Evolutionary conservation across 2,329 filamentous ascomycete species (phyloP).

Genomic region (Colletotrichum tamarilloi): DNA sequence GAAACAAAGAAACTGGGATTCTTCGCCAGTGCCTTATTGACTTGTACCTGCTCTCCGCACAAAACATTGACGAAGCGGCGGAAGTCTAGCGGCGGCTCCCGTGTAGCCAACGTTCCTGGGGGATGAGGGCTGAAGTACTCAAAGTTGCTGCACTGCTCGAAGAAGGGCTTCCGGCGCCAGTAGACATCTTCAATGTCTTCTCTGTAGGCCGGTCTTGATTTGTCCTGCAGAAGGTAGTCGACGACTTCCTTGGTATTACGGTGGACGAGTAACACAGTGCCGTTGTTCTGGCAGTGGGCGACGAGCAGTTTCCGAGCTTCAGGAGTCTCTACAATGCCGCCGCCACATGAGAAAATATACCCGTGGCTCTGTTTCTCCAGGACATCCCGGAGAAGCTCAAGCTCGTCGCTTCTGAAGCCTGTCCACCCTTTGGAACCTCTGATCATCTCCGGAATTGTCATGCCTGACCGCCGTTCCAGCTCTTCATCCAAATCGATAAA

Average conservation of each 20-base stretch:
- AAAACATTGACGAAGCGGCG: constrained; percentile 71
- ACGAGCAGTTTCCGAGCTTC: constrained; percentile 81
- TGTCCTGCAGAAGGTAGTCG: constrained; percentile 87
- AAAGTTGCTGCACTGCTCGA: constrained; percentile 91
- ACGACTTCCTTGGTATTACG: constrained; percentile 90
- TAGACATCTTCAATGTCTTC: constrained; percentile 95
- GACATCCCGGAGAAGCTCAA: constrained; percentile 77
- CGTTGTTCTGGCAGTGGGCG: constrained; percentile 79
- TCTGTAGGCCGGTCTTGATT: constrained; percentile 90
- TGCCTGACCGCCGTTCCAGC: constrained; percentile 78
- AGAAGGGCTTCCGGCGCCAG: constrained; percentile 88
- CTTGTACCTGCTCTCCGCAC: constrained; percentile 39
- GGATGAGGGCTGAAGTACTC: constrained; percentile 86
- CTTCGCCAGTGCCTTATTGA: constrained; percentile 50
- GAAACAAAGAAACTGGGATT: constrained; percentile 92
- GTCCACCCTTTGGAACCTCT: constrained; percentile 81
- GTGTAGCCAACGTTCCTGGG: constrained; percentile 35
- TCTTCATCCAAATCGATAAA: constrained; percentile 91
- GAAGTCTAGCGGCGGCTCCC: constrained; percentile 65
- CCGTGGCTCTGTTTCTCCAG: constrained; percentile 80
- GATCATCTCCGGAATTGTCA: constrained; percentile 89
- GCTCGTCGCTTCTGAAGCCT: constrained; percentile 84
- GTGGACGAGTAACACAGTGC: constrained; percentile 88
- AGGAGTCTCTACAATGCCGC: constrained; percentile 88
- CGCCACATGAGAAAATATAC: constrained; percentile 92